Base-by-base conservation (phyloP, 2,329 filamentous ascomycete genomes). In the Colletotrichum nymphaeae region DNA sequence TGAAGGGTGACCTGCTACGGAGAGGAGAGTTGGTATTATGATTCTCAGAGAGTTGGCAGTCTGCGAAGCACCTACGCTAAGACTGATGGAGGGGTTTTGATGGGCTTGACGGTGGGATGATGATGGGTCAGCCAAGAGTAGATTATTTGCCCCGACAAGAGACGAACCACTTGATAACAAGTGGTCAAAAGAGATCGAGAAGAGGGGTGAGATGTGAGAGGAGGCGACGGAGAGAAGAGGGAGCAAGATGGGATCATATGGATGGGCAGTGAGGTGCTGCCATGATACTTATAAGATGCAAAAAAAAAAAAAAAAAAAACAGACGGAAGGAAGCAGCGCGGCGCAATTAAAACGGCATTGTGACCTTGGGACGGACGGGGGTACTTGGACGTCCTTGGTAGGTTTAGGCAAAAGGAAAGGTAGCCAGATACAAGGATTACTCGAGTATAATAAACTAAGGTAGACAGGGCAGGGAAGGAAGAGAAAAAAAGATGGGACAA, bases 221-320 rank as follows among this genome's bases (percentile, higher is more conserved):
- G 46, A n/a, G 52, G 60, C 35, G 70, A 62, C 70, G 46, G 46
- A 57, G 60, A 60, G 24, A 65, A 52, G 53, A 69, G 56, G 49
- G 55, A 66, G 22, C 26, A 59, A 70, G 60, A 56, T 30, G 60
- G 60, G 24, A 16, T 22, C 35, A 32, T 62, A 24, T 42, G 64
- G 35, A 57, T 12, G 32, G 71, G 56, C 35, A 35, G 28, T 16
- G 24, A 71, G 67, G 56, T 56, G 56, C 56, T 62, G 67, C 32
- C 56, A 42, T 28, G 67, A 73, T 73, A 71, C 71, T 73, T 73
- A 73, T 73, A 73, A 56, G 35, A 11, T 26, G 49, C 49, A 60
- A 30, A 8, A 28, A 28, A 62, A 14, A 42, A 8, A 28, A 28
- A 62, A 14, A 42, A 60, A 30, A 8, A 28, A 28, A 62, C 11